These are phyloP conservation scores for Avena insularis DNA, from an alignment of 176 grass and related monocot species.

Conservation along the genomic window DNA sequence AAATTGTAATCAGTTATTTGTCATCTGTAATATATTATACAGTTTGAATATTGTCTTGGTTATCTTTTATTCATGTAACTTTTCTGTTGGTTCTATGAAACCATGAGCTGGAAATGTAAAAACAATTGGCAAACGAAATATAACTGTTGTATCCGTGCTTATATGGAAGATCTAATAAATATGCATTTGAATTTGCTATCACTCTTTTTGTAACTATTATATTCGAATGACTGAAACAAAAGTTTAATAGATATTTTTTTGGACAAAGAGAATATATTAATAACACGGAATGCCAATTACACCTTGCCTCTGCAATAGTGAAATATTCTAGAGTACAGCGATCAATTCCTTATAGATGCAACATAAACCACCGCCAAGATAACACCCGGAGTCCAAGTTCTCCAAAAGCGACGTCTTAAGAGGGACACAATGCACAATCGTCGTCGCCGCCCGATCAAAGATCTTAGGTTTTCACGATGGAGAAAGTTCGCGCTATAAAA, in stretches of 20 bases:
- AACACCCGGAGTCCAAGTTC: too few species aligned
- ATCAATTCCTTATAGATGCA: too few species aligned
- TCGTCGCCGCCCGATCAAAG: too few species aligned
- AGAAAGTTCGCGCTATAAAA: too few species aligned
- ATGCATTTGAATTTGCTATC: neutral
- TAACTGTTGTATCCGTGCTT: neutral
- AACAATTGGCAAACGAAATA: neutral
- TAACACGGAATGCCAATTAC: too few species aligned
- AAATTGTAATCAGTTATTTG: neutral
- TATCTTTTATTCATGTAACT: neutral
- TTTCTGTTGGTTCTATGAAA: conserved; percentile 7
- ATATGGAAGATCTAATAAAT: conserved; percentile 1
- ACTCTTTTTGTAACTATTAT: conserved; percentile 2
- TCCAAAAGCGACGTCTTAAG: too few species aligned
- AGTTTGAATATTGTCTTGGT: neutral
- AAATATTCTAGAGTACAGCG: too few species aligned
- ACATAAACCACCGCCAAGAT: too few species aligned
- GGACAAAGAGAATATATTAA: too few species aligned
- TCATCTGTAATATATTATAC: conserved; percentile 22
- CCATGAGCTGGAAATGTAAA: neutral
- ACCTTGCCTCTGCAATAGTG: too few species aligned
- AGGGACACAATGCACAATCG: too few species aligned
- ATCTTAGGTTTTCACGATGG: too few species aligned
- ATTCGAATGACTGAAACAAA: conserved; percentile 7
- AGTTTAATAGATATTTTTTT: neutral